Base-by-base conservation (phyloP, 1,284 basidiomycete species). In the Puccinia triticina region DNA sequence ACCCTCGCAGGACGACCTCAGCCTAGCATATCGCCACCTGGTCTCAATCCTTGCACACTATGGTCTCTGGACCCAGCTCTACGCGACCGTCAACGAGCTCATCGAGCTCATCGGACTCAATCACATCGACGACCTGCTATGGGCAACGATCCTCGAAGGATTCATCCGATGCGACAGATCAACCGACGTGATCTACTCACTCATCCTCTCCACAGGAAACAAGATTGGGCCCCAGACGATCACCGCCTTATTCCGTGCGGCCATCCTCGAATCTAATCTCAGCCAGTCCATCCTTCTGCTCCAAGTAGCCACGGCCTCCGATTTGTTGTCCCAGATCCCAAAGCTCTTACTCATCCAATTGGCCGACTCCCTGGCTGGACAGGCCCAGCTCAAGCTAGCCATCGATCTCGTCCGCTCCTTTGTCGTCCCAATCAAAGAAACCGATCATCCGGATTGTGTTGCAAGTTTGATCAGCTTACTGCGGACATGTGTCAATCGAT, bases 401-500 rank as follows among this genome's bases (percentile, higher is more conserved):
- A 32, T 67, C 1, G 76, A 77, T 67, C 29, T 77, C 37, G 32
- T 64, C 7, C 59, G 67, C 46, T 66, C 59, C 29, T 77, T 66
- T 59, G 43, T 77, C n/a, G 43, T 77, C 43, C 76, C 76, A 5
- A 77, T 77, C 59, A 50, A 18, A 3, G 53, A 57, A 48, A 21
- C 37, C 40, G 76, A 77, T 12, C 59, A 64, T 48, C 43, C 59
- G 32, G 50, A 48, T 37, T 67, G 59, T n/a, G 21, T 66, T 7
- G 40, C 48, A 21, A 48, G 18, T n/a, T 40, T 77, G 8, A 48
- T 67, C 16, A 29, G 32, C 32, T 48, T 77, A 7, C 64, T 77
- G 48, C 76, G 76, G 1, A 26, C 40, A 32, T 77, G 59, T 77
- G 76, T 77, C 23, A 48, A 77, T 77, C 76, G 61, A 67, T 77